Evolutionary conservation across 2,329 filamentous ascomycete species (phyloP).

Genomic region (Falciphora oryzae): DNA sequence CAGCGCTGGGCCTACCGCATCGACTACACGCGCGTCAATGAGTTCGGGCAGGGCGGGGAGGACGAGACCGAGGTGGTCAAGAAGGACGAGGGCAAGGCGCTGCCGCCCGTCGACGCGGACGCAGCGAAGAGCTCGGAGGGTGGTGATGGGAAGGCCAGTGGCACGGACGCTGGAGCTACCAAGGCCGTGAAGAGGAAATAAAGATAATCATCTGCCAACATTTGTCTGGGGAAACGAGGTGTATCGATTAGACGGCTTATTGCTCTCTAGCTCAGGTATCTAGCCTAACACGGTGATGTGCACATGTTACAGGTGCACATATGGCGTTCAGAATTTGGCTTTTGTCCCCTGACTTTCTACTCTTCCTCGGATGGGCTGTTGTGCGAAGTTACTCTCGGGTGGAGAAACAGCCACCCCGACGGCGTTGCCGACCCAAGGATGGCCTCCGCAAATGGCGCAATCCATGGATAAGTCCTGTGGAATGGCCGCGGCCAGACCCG

Average conservation of each 20-base stretch:
- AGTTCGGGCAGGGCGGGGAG: slow-evolving; percentile 98
- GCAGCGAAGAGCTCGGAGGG: background rate
- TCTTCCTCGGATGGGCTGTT: too few relatives aligned
- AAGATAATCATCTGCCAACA: background rate
- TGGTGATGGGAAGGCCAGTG: background rate
- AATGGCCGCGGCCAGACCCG: too few relatives aligned
- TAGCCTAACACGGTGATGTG: background rate
- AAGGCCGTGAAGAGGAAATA: slow-evolving; percentile 9
- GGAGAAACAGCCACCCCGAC: too few relatives aligned
- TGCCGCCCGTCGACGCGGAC: slow-evolving; percentile 2
- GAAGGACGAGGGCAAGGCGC: slow-evolving; percentile 23
- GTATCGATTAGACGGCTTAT: background rate
- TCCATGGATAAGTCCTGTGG: too few relatives aligned
- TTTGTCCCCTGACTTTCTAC: too few relatives aligned
- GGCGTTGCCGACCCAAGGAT: too few relatives aligned
- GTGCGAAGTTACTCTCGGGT: too few relatives aligned
- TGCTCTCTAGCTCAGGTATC: background rate
- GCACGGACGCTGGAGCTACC: background rate
- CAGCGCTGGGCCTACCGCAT: slow-evolving; percentile 89
- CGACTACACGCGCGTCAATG: slow-evolving; percentile 89
- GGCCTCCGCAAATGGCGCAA: too few relatives aligned
- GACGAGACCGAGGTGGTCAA: slow-evolving; percentile 53
- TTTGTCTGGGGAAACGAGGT: background rate
- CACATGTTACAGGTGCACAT: too few relatives aligned
- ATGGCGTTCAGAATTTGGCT: too few relatives aligned